Evolutionary conservation across 164 flowering plant species (phyloP), one percentile per base, ranked within the genome.

Genomic region (Chloranthus sessilifolius): DNA sequence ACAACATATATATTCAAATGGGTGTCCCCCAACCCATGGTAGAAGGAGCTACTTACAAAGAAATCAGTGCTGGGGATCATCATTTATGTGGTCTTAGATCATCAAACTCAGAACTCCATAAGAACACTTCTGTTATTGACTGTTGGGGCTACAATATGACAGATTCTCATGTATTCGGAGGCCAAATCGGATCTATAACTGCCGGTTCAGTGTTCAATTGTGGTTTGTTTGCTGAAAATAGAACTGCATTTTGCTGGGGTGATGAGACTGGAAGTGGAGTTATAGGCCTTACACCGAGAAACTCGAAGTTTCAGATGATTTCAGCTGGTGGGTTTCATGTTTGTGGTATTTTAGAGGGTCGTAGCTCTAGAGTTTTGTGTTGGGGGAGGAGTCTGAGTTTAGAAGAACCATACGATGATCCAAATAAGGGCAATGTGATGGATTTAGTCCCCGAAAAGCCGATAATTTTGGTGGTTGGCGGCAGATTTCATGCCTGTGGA

Each of bases 111-210:
- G 58, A 48, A 25, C 61, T 54, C 37, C 64, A 35, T 9, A 44
- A 76, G 31, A 74, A 73, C 65, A 47, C 20, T 42, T 76, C 90
- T 16, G 52, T 70, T 34, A 87, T 92, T 40, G 98, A 92, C 70
- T 92, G 98, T 48, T 92, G 98, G 98, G 98, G 98, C 0, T 92
- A 88, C 52, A 92, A 92, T 69, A 92, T 92, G 96, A 92, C 98
- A 2, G 74, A 61, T n/a, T 80, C 63, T 55, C 66, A 77, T 70
- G 71, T 36, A 8, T 83, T 88, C 54, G 66, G 67, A 50, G 86
- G 83, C 22, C 72, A 66, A 59, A 62, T 88, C 46, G 68, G 59
- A 39, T 85, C 96, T 0, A 75, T 92, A 25, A 76, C 98, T 2
- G 88, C 96, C 34, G 96, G 98, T 30, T 80, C 96, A 3, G 89